These are phyloP conservation scores for Syzygium syzygioides DNA, from an alignment of 441 rosid species.

Conservation along the genomic window DNA sequence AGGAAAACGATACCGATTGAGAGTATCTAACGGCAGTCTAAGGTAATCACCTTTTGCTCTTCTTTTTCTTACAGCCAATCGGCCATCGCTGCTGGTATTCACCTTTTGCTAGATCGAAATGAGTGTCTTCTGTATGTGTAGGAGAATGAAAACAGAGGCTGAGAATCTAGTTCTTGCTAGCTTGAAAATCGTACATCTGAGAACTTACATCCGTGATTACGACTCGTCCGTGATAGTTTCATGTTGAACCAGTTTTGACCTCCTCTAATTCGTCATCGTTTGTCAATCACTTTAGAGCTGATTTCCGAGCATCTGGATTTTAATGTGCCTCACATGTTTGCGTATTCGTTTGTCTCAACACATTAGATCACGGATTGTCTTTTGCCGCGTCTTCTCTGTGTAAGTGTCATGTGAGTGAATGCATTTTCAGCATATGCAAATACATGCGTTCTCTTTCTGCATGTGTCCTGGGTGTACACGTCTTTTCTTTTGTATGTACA, in stretches of 20 bases:
- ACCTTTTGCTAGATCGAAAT: not conserved
- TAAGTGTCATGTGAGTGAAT: not conserved
- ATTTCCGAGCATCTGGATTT: not conserved
- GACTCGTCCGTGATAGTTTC: not conserved
- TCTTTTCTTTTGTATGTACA: not conserved
- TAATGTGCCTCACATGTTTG: not conserved
- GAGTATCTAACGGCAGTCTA: not conserved
- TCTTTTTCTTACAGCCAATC: not conserved
- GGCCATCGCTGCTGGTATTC: not conserved
- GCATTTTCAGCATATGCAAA: not conserved
- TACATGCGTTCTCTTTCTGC: not conserved
- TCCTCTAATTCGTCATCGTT: accelerated
- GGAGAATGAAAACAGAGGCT: not conserved
- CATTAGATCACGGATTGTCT: not conserved
- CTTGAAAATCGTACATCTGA: not conserved
- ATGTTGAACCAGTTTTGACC: not conserved
- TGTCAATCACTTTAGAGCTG: not conserved
- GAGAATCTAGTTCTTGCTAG: not conserved
- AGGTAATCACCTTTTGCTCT: not conserved
- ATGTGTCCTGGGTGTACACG: not conserved
- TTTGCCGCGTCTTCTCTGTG: not conserved
- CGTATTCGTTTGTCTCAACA: accelerated
- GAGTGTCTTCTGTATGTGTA: not conserved
- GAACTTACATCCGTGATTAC: not conserved
- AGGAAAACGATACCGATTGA: not conserved